A percentile compares a stretch with the other conserved stretches of the same genome.
These are phyloP conservation scores for Diplodia corticola DNA, from an alignment of 2,329 filamentous ascomycete species.

Conservation along the genomic window DNA sequence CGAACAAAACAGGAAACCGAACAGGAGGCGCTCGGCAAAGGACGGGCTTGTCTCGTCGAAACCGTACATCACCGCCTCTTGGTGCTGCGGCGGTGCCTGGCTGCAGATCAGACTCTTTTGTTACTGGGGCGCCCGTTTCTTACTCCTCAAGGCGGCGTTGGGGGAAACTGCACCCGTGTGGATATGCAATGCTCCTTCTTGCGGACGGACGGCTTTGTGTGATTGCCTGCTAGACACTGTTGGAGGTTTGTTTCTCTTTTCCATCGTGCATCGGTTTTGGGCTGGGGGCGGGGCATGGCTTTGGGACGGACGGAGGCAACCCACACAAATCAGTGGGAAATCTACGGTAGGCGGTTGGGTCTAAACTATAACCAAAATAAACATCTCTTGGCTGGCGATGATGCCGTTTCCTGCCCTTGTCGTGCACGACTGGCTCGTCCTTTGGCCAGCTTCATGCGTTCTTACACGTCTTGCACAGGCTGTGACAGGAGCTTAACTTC, in stretches of 20 bases:
- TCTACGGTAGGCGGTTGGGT: neutral
- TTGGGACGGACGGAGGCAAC: neutral
- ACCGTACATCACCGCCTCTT: neutral
- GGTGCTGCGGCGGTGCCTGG: neutral
- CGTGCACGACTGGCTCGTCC: neutral
- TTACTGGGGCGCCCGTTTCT: neutral
- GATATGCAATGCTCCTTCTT: neutral
- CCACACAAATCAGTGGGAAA: neutral
- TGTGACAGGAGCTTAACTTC: neutral
- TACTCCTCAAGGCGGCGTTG: neutral
- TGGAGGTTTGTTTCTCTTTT: neutral
- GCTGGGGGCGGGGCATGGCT: neutral
- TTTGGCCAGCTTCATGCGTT: neutral
- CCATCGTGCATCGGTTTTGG: slow-evolving; percentile 3
- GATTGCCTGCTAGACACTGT: neutral
- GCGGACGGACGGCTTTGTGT: neutral
- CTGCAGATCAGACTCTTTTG: slow-evolving; percentile 10
- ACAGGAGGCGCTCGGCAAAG: slow-evolving; percentile 4
- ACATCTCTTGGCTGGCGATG: neutral
- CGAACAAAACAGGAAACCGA: slow-evolving; percentile 5
- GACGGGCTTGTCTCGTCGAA: neutral
- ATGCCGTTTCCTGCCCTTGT: neutral
- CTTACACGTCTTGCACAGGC: neutral
- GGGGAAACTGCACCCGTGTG: slow-evolving; percentile 2
- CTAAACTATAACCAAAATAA: slow-evolving; percentile 1